Percentiles rank a stretch among this genome's conserved stretches.
Conservation (phyloP, 805 yeast genomes). For the Saccharomycopsis guyanensis region DNA sequence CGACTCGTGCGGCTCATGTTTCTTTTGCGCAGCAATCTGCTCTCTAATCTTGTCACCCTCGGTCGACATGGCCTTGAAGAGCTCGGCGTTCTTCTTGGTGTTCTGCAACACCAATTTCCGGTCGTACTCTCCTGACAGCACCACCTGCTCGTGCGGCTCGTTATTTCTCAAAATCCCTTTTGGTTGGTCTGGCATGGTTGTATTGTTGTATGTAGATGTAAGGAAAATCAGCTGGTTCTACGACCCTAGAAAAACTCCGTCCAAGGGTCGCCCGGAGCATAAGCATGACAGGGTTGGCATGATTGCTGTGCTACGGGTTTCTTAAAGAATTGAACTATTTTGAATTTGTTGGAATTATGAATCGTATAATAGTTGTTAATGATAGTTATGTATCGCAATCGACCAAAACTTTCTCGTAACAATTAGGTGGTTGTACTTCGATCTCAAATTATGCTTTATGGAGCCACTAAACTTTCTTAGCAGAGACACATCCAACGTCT, state of each 20-base stretch:
- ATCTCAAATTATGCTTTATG: no score
- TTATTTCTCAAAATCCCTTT: conserved; percentile 20
- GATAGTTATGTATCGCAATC: no score
- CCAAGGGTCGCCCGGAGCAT: background rate
- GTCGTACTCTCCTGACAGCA: conserved; percentile 11
- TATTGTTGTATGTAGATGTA: background rate
- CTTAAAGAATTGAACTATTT: no score
- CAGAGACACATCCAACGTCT: no score
- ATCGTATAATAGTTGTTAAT: no score
- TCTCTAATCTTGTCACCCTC: conserved; percentile 42
- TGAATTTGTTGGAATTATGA: no score
- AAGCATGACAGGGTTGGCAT: no score
- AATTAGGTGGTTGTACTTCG: no score
- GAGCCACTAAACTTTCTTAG: no score
- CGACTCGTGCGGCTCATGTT: conserved; percentile 33
- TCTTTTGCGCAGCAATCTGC: conserved; percentile 34
- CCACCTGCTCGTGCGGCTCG: conserved; percentile 14
- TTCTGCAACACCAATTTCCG: conserved; percentile 73
- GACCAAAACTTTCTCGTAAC: no score
- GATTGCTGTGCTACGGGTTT: no score
- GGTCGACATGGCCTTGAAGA: conserved; percentile 28
- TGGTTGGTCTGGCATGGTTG: conserved; percentile 11
- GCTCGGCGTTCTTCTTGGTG: conserved; percentile 65
- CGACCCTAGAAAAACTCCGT: background rate
- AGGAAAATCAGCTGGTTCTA: no score